Evolutionary conservation across 371 early-diverging fungal genomes (phyloP), one percentile per base, ranked within the genome.

Genomic region (Mortierella sp.): DNA sequence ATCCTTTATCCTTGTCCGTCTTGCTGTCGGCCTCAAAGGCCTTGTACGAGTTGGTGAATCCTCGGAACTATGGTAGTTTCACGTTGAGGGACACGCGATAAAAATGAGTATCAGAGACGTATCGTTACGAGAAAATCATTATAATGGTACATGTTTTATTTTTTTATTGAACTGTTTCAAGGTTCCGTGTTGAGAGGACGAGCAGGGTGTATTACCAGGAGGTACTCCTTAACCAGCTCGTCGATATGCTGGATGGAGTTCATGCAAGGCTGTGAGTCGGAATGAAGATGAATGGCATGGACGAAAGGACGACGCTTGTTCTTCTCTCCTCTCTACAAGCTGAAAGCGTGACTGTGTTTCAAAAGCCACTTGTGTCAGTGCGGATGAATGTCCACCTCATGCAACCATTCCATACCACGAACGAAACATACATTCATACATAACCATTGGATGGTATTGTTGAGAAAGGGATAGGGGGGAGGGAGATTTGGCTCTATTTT

Each of bases 151-250:
- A 18, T 21, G 5, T 21, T 51, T 21, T 18, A 41, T 51, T 51
- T 51, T 49, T 18, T 51, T 51, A 51, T 51, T 51, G 48, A 51
- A 18, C 18, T 21, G 51, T 51, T 51, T 51, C 51, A 21, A 51
- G 21, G 21, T 51, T 18, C 0, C 0, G 24, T 18, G 38, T 29
- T n/a, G 27, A 3, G 18, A 48, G 29, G 44, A 51, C 41, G 16
- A 11, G 43, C 4, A 49, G 41, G n/a, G 14, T 51, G 35, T n/a
- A 21, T 87, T 92, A 93, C 94, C 82, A 94, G 75, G 71, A 94
- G 88, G 81, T 94, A 94, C 80, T 94, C 94, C 82, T 93, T 93
- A 73, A 94, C 90, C 74, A 94, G 90, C 65, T 94, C 94, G 81
- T 94, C 94, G 65, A 94, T 91, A 82, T 94, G 93, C 58, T 89